Conservation (phyloP, 2,329 filamentous ascomycete genomes). For the Didymella keratinophila region DNA sequence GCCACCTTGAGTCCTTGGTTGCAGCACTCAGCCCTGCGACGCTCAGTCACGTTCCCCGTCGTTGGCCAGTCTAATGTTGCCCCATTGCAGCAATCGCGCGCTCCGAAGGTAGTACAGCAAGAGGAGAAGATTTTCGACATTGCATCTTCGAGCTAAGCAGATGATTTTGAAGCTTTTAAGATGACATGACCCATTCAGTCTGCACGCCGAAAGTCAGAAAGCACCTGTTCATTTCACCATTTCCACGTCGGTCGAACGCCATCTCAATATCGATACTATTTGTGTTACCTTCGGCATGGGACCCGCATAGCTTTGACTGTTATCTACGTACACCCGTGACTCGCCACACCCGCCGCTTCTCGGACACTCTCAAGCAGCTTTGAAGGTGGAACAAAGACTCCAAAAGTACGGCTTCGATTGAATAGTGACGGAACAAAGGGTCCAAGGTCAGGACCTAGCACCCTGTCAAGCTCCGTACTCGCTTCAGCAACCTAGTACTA, state of each 20-base stretch:
- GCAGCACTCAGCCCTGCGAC: neutral
- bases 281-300: slow-evolving; percentile 1
- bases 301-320: neutral
- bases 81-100: slow-evolving; percentile 5
- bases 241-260: neutral
- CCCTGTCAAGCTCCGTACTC: slow-evolving; percentile 30
- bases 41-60: slow-evolving; percentile 6
- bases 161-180: neutral
- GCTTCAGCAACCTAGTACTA: slow-evolving; percentile 41
- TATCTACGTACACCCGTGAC: neutral
- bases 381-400: neutral
- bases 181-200: slow-evolving; percentile 1
- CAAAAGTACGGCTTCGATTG: neutral
- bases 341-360: neutral
- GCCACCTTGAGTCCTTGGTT: neutral
- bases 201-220: neutral
- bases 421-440: slow-evolving; percentile 15
- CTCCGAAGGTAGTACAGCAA: slow-evolving; percentile 12
- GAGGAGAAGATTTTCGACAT: neutral
- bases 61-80: neutral
- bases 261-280: neutral
- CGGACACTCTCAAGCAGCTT: neutral
- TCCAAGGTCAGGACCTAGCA: slow-evolving; percentile 30
- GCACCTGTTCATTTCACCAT: slow-evolving; percentile 1
- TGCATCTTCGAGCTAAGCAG: neutral